Base-by-base conservation (phyloP, 257 asterid species). In the Solanum infundibuliforme region DNA sequence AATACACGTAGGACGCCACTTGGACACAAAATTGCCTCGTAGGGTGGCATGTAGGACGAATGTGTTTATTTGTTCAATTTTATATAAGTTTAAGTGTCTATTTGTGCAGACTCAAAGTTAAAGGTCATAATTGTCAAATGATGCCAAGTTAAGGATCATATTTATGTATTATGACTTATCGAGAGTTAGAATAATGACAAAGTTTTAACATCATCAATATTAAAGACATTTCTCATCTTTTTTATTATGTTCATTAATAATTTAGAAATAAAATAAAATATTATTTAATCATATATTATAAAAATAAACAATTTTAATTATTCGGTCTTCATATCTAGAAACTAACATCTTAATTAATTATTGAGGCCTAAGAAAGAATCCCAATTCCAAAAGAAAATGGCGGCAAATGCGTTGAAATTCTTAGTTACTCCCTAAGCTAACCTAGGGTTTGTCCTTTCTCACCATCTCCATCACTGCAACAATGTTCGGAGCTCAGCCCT, bases 401-500 rank as follows among this genome's bases (percentile, higher is more conserved):
- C 79, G 43, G 43, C 43, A 32, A 72, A 18, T 32, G 38, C 43
- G 25, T 72, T 72, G 41, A 72, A 72, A 72, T 72, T 72, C 23
- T 29, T 18, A 69, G n/a, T 71, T 72, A 35, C 83, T 35, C 29
- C 82, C n/a, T 74, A 21, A 74, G 32, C 20, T 23, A 74, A 74
- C 20, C 83, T 38, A 74, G 83, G 83, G 83, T 35, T 74, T 36
- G 52, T 14, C 29, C 83, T 36, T 74, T 74, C 32, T 74, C 32
- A 36, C 13, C 39, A 8, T 71, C 39, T 71, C 77, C 39, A 31
- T 18, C 83, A 36, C 55, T 23, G 83, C 81, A 20, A 90, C 55
- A 76, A 92, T 93, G 95, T 93, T 94, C 93, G 96, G 98, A 85
- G 88, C 92, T 52, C 93, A 91, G 91, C 46, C 91, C 38, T 89